Evolutionary conservation across 2,329 filamentous ascomycete species (phyloP).

Genomic region (Fragosphaeria purpurea): DNA sequence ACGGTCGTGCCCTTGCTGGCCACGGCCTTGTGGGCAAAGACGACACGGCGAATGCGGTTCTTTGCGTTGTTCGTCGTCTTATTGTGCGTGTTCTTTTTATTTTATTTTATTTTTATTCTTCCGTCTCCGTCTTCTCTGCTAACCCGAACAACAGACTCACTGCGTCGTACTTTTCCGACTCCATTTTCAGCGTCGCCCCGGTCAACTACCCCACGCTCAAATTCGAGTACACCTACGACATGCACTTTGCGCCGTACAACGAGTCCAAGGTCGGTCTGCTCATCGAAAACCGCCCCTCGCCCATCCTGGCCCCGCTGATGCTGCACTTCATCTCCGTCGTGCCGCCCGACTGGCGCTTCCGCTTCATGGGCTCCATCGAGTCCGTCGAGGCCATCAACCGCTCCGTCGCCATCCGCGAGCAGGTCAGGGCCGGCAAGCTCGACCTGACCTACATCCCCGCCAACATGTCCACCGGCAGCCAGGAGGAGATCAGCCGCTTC

Average conservation of each 20-base stretch:
- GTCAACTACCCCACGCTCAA: conserved; percentile 20
- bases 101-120: background rate
- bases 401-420: conserved; percentile 35
- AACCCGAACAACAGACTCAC: background rate
- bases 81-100: conserved; percentile 16
- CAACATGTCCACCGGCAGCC: conserved; percentile 39
- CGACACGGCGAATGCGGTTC: conserved; percentile 24
- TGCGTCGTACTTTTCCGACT: conserved; percentile 8
- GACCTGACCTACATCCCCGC: conserved; percentile 40
- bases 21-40: conserved; percentile 22
- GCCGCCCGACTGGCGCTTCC: conserved; percentile 47
- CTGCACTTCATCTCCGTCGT: conserved; percentile 48
- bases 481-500: conserved; percentile 43
- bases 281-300: conserved; percentile 40
- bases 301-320: conserved; percentile 41
- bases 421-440: conserved; percentile 34
- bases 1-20: conserved; percentile 8
- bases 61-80: conserved; percentile 21
- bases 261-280: conserved; percentile 44
- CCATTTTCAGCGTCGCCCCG: conserved; percentile 1
- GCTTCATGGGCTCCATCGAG: conserved; percentile 41
- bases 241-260: conserved; percentile 30
- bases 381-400: conserved; percentile 35
- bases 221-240: conserved; percentile 22
- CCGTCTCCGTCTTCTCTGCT: background rate